A percentile compares a stretch with the other conserved stretches of the same genome.
Evolutionary conservation across 2,329 filamentous ascomycete species (phyloP).

Genomic region (Byssochlamys sp.): DNA sequence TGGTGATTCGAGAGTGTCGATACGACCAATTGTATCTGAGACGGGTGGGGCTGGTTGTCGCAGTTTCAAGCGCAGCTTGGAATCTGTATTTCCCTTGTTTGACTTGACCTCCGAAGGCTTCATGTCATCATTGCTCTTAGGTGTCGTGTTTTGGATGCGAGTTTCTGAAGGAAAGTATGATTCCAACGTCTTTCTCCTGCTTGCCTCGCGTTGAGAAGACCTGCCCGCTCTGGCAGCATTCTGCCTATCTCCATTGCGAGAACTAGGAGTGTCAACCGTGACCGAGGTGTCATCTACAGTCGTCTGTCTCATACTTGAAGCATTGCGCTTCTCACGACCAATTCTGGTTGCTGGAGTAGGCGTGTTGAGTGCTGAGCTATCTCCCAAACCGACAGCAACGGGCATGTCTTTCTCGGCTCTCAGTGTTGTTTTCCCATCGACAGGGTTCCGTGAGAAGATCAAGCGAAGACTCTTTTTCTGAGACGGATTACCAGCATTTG

Average conservation of each 20-base stretch:
- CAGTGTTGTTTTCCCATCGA: neutral
- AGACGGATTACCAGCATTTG: neutral
- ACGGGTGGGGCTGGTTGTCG: neutral
- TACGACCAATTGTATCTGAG: neutral
- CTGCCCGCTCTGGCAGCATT: neutral
- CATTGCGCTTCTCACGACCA: neutral
- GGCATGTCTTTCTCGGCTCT: neutral
- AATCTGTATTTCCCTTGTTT: neutral
- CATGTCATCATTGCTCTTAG: neutral
- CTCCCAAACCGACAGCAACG: neutral
- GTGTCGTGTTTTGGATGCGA: neutral
- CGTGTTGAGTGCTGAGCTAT: neutral
- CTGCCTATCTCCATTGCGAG: neutral
- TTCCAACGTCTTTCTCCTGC: neutral
- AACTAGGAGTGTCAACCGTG: neutral
- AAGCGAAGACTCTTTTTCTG: neutral
- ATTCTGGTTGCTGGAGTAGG: neutral
- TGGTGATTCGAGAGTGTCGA: neutral
- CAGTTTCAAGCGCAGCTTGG: neutral
- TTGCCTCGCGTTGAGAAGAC: neutral
- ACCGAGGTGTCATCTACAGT: neutral
- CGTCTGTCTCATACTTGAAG: neutral
- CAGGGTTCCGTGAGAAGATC: neutral
- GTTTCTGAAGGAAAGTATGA: constrained; percentile 2
- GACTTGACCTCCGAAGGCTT: neutral